Conservation (phyloP, 306 rosid species). For the Cucurbita maxima region DNA sequence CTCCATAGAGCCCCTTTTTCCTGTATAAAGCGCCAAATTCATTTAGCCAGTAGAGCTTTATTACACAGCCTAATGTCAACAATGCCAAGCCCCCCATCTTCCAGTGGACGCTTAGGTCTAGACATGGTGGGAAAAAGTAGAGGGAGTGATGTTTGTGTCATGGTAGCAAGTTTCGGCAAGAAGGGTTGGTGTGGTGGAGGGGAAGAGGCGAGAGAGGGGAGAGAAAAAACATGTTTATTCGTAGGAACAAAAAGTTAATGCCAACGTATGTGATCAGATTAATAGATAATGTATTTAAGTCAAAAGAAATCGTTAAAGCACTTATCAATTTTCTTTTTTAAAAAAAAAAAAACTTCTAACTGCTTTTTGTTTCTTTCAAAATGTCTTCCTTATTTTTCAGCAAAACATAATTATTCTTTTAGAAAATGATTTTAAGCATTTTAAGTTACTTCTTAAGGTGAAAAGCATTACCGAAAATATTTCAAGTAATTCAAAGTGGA, state of each 20-base stretch:
- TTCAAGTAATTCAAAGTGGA: no score
- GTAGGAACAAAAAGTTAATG: no score
- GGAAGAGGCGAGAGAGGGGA: background rate
- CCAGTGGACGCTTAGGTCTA: background rate
- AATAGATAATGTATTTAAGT: no score
- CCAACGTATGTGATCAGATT: no score
- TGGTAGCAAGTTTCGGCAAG: background rate
- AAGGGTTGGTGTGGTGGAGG: background rate
- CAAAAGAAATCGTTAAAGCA: background rate
- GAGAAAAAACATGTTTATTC: background rate
- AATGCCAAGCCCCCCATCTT: background rate
- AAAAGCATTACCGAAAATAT: background rate
- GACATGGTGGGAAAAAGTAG: background rate
- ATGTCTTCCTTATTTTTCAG: background rate
- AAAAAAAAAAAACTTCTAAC: background rate
- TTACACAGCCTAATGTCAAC: no score
- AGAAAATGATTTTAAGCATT: background rate
- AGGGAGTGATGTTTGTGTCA: background rate
- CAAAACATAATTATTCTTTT: background rate
- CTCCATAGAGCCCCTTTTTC: background rate
- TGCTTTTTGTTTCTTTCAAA: background rate
- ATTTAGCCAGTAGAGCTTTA: no score
- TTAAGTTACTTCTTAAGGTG: background rate
- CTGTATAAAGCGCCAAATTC: no score
- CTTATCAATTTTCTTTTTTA: background rate